Base-by-base conservation (phyloP, 2,329 filamentous ascomycete species). In the Lanzia echinophila region DNA sequence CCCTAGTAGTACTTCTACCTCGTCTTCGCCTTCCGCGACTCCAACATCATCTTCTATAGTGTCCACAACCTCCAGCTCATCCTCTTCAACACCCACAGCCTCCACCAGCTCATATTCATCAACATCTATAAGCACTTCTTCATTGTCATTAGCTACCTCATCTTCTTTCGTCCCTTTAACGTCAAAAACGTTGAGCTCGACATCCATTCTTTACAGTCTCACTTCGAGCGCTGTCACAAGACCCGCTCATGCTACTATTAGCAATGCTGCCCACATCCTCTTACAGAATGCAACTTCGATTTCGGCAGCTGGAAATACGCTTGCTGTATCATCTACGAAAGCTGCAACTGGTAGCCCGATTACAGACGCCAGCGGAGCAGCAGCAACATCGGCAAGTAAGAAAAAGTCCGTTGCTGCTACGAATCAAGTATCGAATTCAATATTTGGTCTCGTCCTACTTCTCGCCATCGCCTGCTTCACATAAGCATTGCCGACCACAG, bases 21-120 rank as follows among this genome's bases (percentile, higher is more conserved):
- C 33, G 5, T 24, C 67, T 22, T 60, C 65, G 1, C 56, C 66
- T n/a, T 53, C 66, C 5, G 59, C 70, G 32, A 58, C 51, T 10
- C 54, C 56, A 34, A 56, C 58, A 5, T 45, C 62, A 22, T 55
- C 61, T 46, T 56, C 61, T 24, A 56, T 59, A 1, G 31, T 48
- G 10, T 49, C 54, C n/a, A 42, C 53, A 17, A 56, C 53, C 13
- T 41, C 63, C 10, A 56, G 60, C 6, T 56, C 62, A 28, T 56
- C 58, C 13, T 51, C 62, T 17, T 62, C 54, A 11, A 48, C 56
- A 33, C 50, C 45, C 6, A 49, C 50, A 13, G 52, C 50, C 28
- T 22, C 51, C 15, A 49, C 53, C 13, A 56, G 51, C 11, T 50
- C 22, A 32, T 44, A 7, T 32, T 55, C 55, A 2, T 52, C 51